A percentile compares a stretch with the other conserved stretches of the same genome.
These are phyloP conservation scores for Apostasia shenzhenica DNA, from an alignment of 106 monocot genomes.

Conservation along the genomic window DNA sequence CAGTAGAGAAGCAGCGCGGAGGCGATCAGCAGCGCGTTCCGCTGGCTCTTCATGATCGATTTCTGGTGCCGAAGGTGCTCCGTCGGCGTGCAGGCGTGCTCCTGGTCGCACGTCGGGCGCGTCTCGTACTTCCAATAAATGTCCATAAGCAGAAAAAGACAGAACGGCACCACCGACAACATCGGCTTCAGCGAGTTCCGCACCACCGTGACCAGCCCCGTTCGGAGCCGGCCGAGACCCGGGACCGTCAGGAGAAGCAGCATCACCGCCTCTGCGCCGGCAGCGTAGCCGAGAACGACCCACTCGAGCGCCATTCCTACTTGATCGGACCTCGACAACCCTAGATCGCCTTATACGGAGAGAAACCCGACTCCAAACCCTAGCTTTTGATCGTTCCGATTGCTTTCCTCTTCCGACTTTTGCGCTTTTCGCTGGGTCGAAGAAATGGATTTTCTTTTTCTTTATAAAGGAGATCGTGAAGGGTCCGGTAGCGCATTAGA, in stretches of 20 bases:
- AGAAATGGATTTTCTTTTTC: no score
- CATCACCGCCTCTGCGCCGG: conserved; percentile 88
- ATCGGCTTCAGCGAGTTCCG: conserved; percentile 69
- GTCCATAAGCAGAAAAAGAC: conserved; percentile 76
- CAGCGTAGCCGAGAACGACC: conserved; percentile 86
- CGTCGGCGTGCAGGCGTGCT: conserved; percentile 65
- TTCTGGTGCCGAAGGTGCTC: conserved; percentile 87
- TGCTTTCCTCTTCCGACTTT: no score
- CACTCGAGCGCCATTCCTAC: conserved; percentile 72
- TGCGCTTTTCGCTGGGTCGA: no score
- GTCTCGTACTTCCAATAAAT: conserved; percentile 96
- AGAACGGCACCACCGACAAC: conserved; percentile 77
- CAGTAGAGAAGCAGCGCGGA: conserved; percentile 71
- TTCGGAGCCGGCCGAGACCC: conserved; percentile 60
- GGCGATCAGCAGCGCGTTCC: conserved; percentile 78
- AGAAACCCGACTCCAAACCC: no score
- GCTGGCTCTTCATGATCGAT: conserved; percentile 83
- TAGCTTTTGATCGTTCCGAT: no score
- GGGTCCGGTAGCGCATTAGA: no score
- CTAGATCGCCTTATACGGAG: background rate
- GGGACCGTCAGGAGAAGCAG: conserved; percentile 70
- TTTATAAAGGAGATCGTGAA: no score
- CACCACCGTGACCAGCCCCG: conserved; percentile 46
- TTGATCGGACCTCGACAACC: background rate
- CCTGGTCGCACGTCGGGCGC: conserved; percentile 50